Evolutionary conservation across 257 asterid species (phyloP), one percentile per base, ranked within the genome.

Genomic region (Fraxinus cuspidata): DNA sequence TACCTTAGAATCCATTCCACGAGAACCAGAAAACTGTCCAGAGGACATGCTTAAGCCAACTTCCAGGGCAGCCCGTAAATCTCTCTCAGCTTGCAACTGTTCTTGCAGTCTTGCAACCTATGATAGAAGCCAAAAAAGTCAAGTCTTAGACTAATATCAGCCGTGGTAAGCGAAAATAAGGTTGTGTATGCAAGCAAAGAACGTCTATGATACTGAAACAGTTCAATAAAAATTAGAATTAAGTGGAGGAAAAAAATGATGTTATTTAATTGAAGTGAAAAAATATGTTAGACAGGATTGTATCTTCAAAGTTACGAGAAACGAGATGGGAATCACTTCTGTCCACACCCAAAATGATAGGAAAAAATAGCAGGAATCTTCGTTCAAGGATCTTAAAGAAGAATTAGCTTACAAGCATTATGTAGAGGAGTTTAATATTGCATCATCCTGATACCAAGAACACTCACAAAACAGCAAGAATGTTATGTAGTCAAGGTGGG

Each of bases 41-140:
- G 99, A 85, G n/a, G 99, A 91, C 96, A 95, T 91, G 89, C 99
- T 95, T 89, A 95, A 79, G 27, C 97, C 99, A 78, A 90, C 96
- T 87, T 95, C 99, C 72, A 93, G 79, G 58, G 98, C 99, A 85
- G 98, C 96, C 80, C 99, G 88, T 76, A 95, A 82, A 81, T 95
- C 99, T 86, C 97, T 92, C 86, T 95, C 99, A 31, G 96, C 98
- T 88, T 92, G 99, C 83, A 94, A 87, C 88, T 95, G 99, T 83
- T 94, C 99, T 89, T 92, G 98, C 86, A 95, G 85, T 86, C 96
- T 92, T 67, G 96, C 88, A 38, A 93, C 98, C 99, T 95, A 56
- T 71, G 37, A 78, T 78, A 80, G 76, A 74, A 78, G 77, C 49
- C 71, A 84, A 75, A 27, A 85, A 77, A 81, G 35, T 87, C 91